phyloP scores from a whole-genome alignment of 139 green algal species.

The Raphidocelis subcapitata region DNA sequence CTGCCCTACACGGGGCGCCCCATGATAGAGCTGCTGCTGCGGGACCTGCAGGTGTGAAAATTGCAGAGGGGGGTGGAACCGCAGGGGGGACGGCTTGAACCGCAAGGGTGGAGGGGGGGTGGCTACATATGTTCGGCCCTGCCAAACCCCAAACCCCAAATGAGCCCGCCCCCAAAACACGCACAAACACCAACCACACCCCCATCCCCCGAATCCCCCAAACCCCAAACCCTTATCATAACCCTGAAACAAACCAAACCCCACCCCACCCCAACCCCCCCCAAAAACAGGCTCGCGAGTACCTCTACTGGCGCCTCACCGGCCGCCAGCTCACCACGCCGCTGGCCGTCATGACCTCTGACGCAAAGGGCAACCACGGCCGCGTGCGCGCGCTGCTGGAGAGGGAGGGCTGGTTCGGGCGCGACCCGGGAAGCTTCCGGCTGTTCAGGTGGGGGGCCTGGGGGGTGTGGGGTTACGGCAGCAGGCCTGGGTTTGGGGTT shows the following conservation, averaged over 20 bases:
- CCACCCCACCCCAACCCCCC: too few relatives aligned
- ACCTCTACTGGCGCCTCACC: conserved; percentile 88
- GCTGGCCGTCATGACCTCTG: conserved; percentile 96
- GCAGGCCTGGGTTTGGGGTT: background rate
- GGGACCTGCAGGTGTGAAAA: conserved; percentile 81
- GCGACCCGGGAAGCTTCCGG: conserved; percentile 71
- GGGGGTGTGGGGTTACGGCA: background rate
- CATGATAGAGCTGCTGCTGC: conserved; percentile 88
- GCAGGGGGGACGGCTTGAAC: too few relatives aligned
- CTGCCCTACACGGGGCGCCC: conserved; percentile 91
- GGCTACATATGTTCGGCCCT: background rate
- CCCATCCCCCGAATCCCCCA: too few relatives aligned
- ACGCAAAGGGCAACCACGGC: conserved; percentile 95
- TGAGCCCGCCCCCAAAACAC: background rate
- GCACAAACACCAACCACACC: background rate
- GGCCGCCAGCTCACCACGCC: conserved; percentile 82
- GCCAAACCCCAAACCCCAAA: background rate
- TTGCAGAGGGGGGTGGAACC: background rate
- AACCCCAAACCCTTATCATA: too few relatives aligned
- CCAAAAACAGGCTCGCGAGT: conserved; percentile 80
- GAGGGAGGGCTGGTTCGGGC: conserved; percentile 76
- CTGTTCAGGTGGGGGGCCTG: conserved; percentile 66
- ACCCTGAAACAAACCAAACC: too few relatives aligned
- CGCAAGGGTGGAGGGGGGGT: too few relatives aligned
- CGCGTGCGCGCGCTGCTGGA: conserved; percentile 72